These are phyloP conservation scores for Oidium heveae DNA, from an alignment of 2,329 filamentous ascomycete genomes.

Conservation along the genomic window DNA sequence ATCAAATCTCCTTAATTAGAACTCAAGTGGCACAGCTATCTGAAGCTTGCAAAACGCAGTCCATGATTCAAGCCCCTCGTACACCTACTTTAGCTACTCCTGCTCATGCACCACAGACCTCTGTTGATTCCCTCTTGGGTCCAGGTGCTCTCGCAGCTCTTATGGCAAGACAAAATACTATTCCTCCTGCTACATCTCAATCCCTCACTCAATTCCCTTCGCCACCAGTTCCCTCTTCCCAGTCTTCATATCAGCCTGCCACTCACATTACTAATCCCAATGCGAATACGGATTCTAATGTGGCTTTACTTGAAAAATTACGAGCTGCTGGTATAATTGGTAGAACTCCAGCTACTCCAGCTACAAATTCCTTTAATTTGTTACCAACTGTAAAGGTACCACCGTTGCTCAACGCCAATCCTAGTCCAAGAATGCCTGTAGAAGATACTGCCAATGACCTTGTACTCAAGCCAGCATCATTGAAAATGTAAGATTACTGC, in stretches of 20 bases:
- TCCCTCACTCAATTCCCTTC: constrained; percentile 20
- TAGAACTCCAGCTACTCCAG: constrained; percentile 18
- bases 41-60: constrained; percentile 13
- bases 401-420: constrained; percentile 7
- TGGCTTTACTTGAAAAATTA: constrained; percentile 35
- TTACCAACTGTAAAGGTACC: constrained; percentile 16
- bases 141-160: constrained; percentile 23
- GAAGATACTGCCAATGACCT: constrained; percentile 20
- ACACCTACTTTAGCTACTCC: constrained; percentile 6
- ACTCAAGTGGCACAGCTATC: constrained; percentile 56
- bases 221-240: constrained; percentile 21
- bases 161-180: constrained; percentile 26
- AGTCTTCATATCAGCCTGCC: constrained; percentile 14
- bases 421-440: constrained; percentile 8
- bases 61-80: constrained; percentile 15
- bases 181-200: constrained; percentile 24
- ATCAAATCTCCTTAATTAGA: constrained; percentile 64
- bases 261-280: constrained; percentile 16
- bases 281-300: constrained; percentile 18
- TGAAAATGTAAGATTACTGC: constrained; percentile 40
- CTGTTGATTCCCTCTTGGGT: constrained; percentile 29
- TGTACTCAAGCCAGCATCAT: constrained; percentile 36
- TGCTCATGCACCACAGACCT: constrained; percentile 12
- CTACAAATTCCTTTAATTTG: constrained; percentile 14
- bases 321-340: constrained; percentile 41